These are phyloP conservation scores for Pseudocercospora cruenta DNA, from an alignment of 2,329 filamentous ascomycete species.

Conservation along the genomic window DNA sequence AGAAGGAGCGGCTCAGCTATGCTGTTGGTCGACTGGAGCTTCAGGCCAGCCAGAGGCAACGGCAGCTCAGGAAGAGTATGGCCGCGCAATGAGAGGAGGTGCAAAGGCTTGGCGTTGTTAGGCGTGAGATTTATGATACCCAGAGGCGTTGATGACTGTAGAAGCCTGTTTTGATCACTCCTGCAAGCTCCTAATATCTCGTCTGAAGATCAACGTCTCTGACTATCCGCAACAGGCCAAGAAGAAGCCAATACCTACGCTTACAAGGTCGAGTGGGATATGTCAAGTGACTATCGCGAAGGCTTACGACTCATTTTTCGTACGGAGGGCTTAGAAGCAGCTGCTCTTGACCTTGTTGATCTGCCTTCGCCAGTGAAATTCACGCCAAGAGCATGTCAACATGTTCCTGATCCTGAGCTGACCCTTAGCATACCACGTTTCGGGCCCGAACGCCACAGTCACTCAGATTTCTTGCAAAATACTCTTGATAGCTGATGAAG, in stretches of 20 bases:
- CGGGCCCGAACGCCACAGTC: neutral
- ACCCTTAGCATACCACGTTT: neutral
- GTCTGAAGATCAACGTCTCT: too few relatives aligned
- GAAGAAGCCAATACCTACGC: neutral
- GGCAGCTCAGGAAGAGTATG: conserved; percentile 74
- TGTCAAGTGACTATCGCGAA: too few relatives aligned
- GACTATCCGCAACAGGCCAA: neutral
- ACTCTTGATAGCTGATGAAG: neutral
- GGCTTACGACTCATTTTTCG: too few relatives aligned
- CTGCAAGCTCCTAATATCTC: too few relatives aligned
- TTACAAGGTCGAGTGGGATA: too few relatives aligned
- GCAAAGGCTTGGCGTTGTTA: neutral
- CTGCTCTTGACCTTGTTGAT: too few relatives aligned
- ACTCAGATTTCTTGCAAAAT: neutral
- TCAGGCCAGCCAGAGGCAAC: conserved; percentile 77
- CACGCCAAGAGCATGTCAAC: too few relatives aligned
- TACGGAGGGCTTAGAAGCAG: too few relatives aligned
- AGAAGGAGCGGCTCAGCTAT: conserved; percentile 84
- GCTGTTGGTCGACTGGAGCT: conserved; percentile 83
- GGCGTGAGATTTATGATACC: neutral
- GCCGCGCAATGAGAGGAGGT: conserved; percentile 47
- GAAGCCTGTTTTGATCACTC: too few relatives aligned
- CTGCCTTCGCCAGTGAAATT: too few relatives aligned
- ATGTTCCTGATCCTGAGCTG: too few relatives aligned
- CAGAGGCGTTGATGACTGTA: neutral